These are phyloP conservation scores for Fraxinus nigra DNA, from an alignment of 305 asterid genomes.

Conservation along the genomic window DNA sequence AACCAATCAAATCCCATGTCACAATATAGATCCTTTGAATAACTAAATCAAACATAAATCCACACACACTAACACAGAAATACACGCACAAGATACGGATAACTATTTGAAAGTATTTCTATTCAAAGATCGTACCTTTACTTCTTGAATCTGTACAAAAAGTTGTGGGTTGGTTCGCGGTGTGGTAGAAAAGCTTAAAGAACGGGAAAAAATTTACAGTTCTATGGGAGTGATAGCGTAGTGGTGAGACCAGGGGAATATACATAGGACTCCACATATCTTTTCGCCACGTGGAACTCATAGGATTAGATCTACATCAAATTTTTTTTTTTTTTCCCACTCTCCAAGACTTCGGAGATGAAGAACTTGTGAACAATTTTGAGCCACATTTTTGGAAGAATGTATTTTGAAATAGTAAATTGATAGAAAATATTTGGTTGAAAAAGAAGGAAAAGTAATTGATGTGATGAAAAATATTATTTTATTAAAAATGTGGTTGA, in stretches of 20 bases:
- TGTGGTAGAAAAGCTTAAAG: background rate
- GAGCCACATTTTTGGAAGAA: too few relatives aligned
- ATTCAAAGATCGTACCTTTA: background rate
- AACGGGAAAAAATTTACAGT: background rate
- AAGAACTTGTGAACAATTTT: background rate
- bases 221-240: background rate
- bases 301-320: background rate
- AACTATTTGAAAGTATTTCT: background rate
- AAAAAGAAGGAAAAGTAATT: too few relatives aligned
- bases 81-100: background rate
- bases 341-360: background rate
- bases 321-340: too few relatives aligned
- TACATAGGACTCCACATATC: background rate
- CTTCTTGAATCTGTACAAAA: background rate
- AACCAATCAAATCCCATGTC: background rate
- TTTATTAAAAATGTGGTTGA: too few relatives aligned
- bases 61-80: background rate
- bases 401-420: too few relatives aligned
- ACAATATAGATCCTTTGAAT: background rate
- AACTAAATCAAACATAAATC: background rate
- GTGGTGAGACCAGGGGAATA: background rate
- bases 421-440: too few relatives aligned
- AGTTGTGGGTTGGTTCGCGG: background rate
- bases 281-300: background rate
- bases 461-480: too few relatives aligned